Base-by-base conservation (phyloP, 1,139 yeast genomes). In the Diutina neorugosa region DNA sequence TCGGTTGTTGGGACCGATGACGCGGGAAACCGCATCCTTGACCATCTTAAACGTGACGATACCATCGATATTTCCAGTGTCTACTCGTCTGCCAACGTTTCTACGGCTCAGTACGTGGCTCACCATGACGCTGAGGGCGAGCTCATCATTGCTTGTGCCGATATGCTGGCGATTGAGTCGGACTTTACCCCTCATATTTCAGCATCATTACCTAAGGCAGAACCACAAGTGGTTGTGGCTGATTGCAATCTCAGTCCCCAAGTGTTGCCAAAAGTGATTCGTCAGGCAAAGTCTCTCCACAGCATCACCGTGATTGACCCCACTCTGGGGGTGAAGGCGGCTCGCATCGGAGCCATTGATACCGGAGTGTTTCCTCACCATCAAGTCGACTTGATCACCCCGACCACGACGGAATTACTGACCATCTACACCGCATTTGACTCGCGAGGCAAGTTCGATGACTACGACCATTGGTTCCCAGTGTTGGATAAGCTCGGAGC, bases 131-230 rank as follows among this genome's bases (percentile, higher is more conserved):
- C 60, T 0, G 62, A 69, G 2, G 96, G 96, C 0, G 83, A 78
- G 3, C 69, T 89, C 52, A 63, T 86, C 7, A 71, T 86, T 18
- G 96, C 96, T 0, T 82, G 90, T 63, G 93, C 96, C 3, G 96
- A 87, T 62, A 89, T 90, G 96, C 71, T 71, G 12, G 79, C 85
- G 12, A 70, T 84, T 18, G 88, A 86, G 58, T 56, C 59, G 16
- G 69, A 74, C 27, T 70, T 78, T 27, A 55, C 67, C 0, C 64
- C 65, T 0, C 76, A 76, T 56, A 71, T 85, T 2, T 57, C 63
- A 3, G 51, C 21, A 2, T 53, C 54, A 37, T 42, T 55, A 21
- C 19, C 25, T 9, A 47, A 61, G 16, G 60, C 68, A 3, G 53
- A 62, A 1, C 83, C 87, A 0, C 58, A 65, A 8, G 65, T 71